Conservation (phyloP, 2,329 filamentous ascomycete genomes). For the Amauroascus niger region DNA sequence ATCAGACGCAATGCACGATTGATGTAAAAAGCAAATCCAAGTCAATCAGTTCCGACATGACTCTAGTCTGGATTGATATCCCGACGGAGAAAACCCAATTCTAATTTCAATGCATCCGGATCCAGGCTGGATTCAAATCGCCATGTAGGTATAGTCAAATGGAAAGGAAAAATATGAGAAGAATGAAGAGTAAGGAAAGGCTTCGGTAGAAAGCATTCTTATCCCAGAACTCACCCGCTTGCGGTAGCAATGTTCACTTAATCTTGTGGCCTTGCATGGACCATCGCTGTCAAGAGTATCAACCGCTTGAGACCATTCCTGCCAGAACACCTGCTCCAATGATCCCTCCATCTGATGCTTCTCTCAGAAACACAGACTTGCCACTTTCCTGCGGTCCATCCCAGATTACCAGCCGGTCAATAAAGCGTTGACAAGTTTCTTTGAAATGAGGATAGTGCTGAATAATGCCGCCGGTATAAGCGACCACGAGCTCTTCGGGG, state of each 20-base stretch:
- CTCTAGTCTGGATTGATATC: neutral
- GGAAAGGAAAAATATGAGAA: neutral
- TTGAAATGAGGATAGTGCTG: slow-evolving; percentile 62
- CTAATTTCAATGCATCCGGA: neutral
- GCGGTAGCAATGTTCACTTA: neutral
- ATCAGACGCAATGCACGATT: neutral
- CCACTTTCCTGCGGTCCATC: slow-evolving; percentile 30
- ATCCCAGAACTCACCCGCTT: neutral
- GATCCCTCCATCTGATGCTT: slow-evolving; percentile 42
- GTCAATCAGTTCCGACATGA: neutral
- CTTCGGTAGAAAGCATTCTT: neutral
- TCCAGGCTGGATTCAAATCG: neutral
- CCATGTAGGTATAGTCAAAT: neutral
- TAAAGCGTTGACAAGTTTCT: slow-evolving; percentile 54
- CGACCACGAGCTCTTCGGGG: slow-evolving; percentile 57
- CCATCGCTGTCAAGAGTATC: neutral
- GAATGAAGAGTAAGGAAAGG: neutral
- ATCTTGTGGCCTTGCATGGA: neutral
- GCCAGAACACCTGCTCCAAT: slow-evolving; percentile 43
- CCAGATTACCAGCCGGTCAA: slow-evolving; percentile 43
- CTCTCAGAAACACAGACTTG: slow-evolving; percentile 39
- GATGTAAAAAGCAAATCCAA: neutral
- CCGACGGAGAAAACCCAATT: neutral
- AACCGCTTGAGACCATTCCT: slow-evolving; percentile 26
- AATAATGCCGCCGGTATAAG: slow-evolving; percentile 67